Conservation (phyloP, 495 filamentous ascomycete genomes). For the Talaromyces borbonicus region DNA sequence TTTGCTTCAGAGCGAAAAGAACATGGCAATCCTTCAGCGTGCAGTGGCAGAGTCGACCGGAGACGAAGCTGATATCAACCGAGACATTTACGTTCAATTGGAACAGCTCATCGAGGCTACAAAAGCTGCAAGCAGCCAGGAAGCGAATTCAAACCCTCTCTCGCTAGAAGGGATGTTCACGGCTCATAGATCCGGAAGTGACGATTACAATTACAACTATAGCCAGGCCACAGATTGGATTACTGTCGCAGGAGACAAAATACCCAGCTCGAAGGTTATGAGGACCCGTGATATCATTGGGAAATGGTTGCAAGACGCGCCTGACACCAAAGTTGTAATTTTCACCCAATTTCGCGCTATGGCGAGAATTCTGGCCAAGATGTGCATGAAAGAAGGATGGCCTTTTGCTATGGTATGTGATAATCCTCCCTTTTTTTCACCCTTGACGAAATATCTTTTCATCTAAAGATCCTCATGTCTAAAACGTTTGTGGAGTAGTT, state of each 20-base stretch:
- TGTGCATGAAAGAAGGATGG: constrained; percentile 23
- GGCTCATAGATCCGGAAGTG: neutral
- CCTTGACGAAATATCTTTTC: no score
- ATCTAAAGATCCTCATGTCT: neutral
- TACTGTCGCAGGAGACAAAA: constrained; percentile 6
- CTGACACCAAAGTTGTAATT: constrained; percentile 28
- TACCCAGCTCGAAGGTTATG: constrained; percentile 21
- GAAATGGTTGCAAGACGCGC: constrained; percentile 23
- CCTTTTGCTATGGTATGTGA: constrained; percentile 15
- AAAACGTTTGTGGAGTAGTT: constrained; percentile 15
- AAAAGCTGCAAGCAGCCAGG: neutral
- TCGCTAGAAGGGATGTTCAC: neutral
- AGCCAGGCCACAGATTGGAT: constrained; percentile 27
- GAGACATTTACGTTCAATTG: neutral
- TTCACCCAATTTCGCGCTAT: constrained; percentile 30
- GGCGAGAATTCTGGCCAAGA: constrained; percentile 16
- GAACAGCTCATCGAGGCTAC: neutral
- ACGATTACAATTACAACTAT: constrained; percentile 6
- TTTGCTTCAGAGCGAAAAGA: constrained; percentile 25
- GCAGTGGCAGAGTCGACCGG: neutral
- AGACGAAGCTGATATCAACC: neutral
- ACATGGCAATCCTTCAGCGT: constrained; percentile 21
- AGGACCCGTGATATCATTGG: constrained; percentile 20
- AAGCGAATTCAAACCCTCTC: no score
- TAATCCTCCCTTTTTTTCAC: neutral